These are phyloP conservation scores for Pleurotus pulmonarius DNA, from an alignment of 768 basidiomycete species.

Conservation along the genomic window DNA sequence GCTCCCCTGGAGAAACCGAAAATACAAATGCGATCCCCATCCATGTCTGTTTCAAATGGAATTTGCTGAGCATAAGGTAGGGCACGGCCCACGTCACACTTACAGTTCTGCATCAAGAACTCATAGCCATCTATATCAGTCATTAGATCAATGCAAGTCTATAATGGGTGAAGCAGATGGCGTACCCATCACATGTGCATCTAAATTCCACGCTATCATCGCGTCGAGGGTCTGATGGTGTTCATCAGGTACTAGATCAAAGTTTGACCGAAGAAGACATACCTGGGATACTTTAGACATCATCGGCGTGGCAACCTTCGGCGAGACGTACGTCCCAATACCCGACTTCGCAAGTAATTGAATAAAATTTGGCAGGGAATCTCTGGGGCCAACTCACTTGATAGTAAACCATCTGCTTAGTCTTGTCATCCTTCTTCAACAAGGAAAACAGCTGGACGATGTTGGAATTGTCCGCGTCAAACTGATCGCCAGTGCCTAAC, in stretches of 20 bases:
- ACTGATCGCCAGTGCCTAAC: slow-evolving; percentile 41
- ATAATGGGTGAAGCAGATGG: neutral
- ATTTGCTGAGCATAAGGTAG: neutral
- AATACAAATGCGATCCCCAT: slow-evolving; percentile 58
- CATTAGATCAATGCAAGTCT: neutral
- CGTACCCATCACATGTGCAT: slow-evolving; percentile 46
- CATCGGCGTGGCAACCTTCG: slow-evolving; percentile 31
- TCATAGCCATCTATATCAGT: slow-evolving; percentile 1
- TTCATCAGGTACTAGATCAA: neutral
- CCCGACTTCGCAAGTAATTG: neutral
- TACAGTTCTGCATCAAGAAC: slow-evolving; percentile 40
- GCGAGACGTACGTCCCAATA: slow-evolving; percentile 30
- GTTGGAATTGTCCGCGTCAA: slow-evolving; percentile 52
- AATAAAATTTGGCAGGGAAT: neutral
- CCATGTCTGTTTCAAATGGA: slow-evolving; percentile 27
- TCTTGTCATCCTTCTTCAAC: slow-evolving; percentile 48
- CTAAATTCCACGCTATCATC: slow-evolving; percentile 47
- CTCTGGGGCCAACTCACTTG: slow-evolving; percentile 30
- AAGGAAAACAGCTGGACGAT: slow-evolving; percentile 47
- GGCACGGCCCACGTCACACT: slow-evolving; percentile 55
- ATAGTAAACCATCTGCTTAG: slow-evolving; percentile 57
- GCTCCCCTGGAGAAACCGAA: slow-evolving; percentile 71
- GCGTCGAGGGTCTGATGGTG: slow-evolving; percentile 37
- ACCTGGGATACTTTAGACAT: slow-evolving; percentile 36
- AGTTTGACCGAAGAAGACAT: neutral